Evolutionary conservation across 1,284 basidiomycete genomes (phyloP), one percentile per base, ranked within the genome.

Genomic region (Cryptococcus sp.): DNA sequence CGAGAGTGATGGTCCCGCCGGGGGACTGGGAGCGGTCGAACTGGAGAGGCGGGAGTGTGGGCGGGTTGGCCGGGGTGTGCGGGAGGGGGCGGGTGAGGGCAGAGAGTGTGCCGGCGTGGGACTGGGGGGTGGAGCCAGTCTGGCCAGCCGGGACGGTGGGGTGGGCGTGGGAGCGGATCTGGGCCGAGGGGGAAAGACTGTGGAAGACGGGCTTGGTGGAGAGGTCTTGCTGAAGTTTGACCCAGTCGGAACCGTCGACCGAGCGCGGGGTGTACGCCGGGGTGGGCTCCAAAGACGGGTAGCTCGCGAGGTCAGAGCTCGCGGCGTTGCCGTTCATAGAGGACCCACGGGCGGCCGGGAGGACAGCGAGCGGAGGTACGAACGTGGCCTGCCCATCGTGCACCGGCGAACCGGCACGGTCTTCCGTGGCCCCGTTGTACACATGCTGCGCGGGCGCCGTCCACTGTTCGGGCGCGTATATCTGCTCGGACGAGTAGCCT

Each of bases 1-100:
- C 63, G 12, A 63, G 57, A 24, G 53, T 55, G 51, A 70, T 61
- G 1, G 57, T 65, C 21, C 56, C 57, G 80, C 80, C 39, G 88
- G 87, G 87, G 75, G 86, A 65, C 79, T 80, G 44, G 80, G 79
- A 0, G 77, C 82, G 61, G 88, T 88, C 50, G 39, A 76, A 52
- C 69, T 77, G 3, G 65, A 78, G 9, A 72, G 66, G 62, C 23
- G 67, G 67, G 53, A 70, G 53, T 6, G 54, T 62, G 24, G 67
- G 64, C 3, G 61, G 53, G 23, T 57, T 56, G 21, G 53, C 46
- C 45, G 62, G 60, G 11, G 57, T 51, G 33, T 39, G 50, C 18
- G 59, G 51, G 54, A 53, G 42, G 21, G 54, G 51, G 13, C 20
- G n/a, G 45, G 16, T 46, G 45, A 33, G 15, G 21, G 18, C 24